Evolutionary conservation across 2,329 filamentous ascomycete species (phyloP).

Genomic region (Talaromyces sp.): DNA sequence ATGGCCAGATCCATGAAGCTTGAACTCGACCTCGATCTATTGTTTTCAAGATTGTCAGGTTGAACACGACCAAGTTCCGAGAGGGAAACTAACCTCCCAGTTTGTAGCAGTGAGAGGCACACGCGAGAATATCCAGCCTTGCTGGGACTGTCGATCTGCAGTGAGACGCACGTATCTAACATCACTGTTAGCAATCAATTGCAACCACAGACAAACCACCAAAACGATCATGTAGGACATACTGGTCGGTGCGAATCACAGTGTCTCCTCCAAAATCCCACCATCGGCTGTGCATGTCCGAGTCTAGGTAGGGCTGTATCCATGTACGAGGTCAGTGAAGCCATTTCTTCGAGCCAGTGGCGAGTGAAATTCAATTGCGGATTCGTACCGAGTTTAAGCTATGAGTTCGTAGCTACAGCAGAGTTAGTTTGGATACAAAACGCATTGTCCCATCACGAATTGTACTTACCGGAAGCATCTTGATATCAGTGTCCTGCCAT

Average conservation of each 20-base stretch:
- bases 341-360: neutral
- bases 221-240: conserved; percentile 6
- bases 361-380: neutral
- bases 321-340: conserved; percentile 10
- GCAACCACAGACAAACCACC: conserved; percentile 1
- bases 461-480: conserved; percentile 58
- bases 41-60: neutral
- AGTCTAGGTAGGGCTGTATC: conserved; percentile 84
- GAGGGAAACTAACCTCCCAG: conserved; percentile 62
- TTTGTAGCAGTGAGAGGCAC: conserved; percentile 95
- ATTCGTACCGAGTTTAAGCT: conserved; percentile 67
- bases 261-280: conserved; percentile 98
- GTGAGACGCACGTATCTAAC: conserved; percentile 87
- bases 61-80: neutral
- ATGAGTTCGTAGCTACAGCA: conserved; percentile 71
- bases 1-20: conserved; percentile 80
- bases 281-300: conserved; percentile 97
- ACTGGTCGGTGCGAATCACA: conserved; percentile 66
- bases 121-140: conserved; percentile 88
- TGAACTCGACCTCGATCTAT: conserved; percentile 86
- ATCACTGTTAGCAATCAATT: neutral
- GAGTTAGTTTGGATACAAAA: neutral
- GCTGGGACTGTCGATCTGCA: conserved; percentile 81
- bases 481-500: conserved; percentile 50
- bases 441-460: neutral